Percentiles rank a stretch among this genome's conserved stretches.
Evolutionary conservation across 2,329 filamentous ascomycete genomes (phyloP).

Genomic region (Neonectria magnoliae): DNA sequence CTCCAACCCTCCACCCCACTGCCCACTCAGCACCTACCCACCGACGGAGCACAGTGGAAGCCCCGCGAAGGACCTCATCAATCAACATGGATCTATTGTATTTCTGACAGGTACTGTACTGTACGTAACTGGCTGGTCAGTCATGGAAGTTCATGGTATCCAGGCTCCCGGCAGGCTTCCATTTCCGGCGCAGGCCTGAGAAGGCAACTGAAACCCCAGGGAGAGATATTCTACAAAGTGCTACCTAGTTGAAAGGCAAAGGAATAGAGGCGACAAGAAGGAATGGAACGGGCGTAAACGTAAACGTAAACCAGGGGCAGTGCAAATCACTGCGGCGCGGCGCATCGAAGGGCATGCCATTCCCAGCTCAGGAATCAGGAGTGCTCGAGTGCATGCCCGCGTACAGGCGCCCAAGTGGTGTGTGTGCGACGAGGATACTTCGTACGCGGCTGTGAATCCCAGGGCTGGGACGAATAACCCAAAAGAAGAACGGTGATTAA

Average conservation of each 20-base stretch:
- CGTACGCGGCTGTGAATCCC: neutral
- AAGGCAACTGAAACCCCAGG: neutral
- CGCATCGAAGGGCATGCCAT: neutral
- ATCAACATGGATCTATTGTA: constrained; percentile 26
- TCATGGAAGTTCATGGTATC: neutral
- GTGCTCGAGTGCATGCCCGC: neutral
- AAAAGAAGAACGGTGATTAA: neutral
- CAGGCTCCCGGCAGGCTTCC: neutral
- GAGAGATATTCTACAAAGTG: too few relatives aligned
- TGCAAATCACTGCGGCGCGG: constrained; percentile 12
- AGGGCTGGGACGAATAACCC: neutral
- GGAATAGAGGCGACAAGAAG: neutral
- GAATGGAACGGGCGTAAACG: neutral
- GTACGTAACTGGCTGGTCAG: neutral
- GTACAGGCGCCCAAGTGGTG: neutral
- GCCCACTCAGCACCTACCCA: constrained; percentile 11
- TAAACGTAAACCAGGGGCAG: constrained; percentile 9
- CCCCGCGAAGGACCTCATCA: constrained; percentile 30
- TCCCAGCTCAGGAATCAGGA: neutral
- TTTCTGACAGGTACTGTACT: constrained; percentile 17
- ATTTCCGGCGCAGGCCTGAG: neutral
- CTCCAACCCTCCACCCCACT: neutral
- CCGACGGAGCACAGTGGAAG: constrained; percentile 39
- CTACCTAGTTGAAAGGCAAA: neutral
- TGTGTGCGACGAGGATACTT: neutral